These are phyloP conservation scores for Sclerotinia trifoliorum DNA, from an alignment of 2,329 filamentous ascomycete genomes.

Conservation along the genomic window DNA sequence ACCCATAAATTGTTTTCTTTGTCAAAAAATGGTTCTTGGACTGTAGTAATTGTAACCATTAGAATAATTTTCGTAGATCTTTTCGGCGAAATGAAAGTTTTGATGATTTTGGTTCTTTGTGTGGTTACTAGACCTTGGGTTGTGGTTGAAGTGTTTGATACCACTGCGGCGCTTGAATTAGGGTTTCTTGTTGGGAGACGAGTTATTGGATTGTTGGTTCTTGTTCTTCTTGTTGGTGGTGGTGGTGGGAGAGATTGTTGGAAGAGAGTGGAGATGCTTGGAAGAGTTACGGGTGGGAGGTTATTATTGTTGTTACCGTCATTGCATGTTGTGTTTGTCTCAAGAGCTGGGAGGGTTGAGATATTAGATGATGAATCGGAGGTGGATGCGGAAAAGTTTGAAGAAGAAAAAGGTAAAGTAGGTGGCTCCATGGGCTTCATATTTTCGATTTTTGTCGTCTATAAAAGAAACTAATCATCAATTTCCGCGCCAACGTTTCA, in stretches of 20 bases:
- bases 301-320: background rate
- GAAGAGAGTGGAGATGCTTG: background rate
- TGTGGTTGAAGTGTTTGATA: background rate
- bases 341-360: background rate
- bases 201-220: background rate
- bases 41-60: background rate
- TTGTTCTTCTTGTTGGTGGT: background rate
- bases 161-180: too few relatives aligned
- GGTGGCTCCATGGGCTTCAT: background rate
- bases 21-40: background rate
- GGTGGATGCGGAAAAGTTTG: background rate
- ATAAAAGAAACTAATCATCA: slow-evolving; percentile 5
- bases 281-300: background rate
- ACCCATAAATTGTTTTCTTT: background rate
- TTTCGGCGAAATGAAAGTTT: background rate
- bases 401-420: background rate
- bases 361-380: slow-evolving; percentile 2
- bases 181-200: background rate
- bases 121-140: background rate
- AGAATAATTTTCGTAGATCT: background rate
- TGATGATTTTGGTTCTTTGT: slow-evolving; percentile 3
- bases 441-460: slow-evolving; percentile 2
- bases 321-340: background rate
- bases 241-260: background rate
- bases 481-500: slow-evolving; percentile 3